Evolutionary conservation across 2,329 filamentous ascomycete species (phyloP), one percentile per base, ranked within the genome.

Genomic region (Tolypocladium amazonense): DNA sequence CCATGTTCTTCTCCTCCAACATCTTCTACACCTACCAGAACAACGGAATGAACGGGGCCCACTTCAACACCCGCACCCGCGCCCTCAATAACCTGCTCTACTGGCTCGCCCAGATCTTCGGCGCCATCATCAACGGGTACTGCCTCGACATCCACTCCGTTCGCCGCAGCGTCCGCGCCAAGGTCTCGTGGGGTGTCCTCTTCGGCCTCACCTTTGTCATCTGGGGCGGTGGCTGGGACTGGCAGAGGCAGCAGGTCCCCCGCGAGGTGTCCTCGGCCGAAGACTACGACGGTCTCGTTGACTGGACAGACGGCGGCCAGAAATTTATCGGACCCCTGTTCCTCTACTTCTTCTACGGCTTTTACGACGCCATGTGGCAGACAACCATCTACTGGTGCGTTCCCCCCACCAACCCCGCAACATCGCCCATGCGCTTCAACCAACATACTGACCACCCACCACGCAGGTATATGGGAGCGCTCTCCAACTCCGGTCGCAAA

Each of bases 401-500:
- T 78, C 18, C 15, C 20, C 25, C 2, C 9, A 3, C 12, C 20
- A 11, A 12, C 12, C 38, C 18, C 56, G 25, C 33, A 9, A 27
- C 45, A 27, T 11, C 45, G 5, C 20, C 27, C 7, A 15, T 11
- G 30, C 30, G 30, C 30, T 35, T 35, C 33, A 35, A 35, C 33
- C 33, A 35, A 35, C 33, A 35, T 35, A 35, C 55, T 59, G 25
- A 59, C 54, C n/a, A 25, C 11, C 7, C 3, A 2, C 12, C 37
- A 27, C 50, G 3, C 25, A 88, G 87, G 87, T 92, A 88, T 78
- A 96, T 97, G 88, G 93, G 93, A 57, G 85, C 92, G 9, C 81
- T 97, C 52, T 92, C 90, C 70, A 97, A 97, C 83, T 96, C 93
- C 64, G 86, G 89, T 62, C 90, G 92, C 73, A 93, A 92, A 73